phyloP scores from a whole-genome alignment of 2,329 filamentous ascomycete genomes.

The Achaetomium macrosporum region DNA sequence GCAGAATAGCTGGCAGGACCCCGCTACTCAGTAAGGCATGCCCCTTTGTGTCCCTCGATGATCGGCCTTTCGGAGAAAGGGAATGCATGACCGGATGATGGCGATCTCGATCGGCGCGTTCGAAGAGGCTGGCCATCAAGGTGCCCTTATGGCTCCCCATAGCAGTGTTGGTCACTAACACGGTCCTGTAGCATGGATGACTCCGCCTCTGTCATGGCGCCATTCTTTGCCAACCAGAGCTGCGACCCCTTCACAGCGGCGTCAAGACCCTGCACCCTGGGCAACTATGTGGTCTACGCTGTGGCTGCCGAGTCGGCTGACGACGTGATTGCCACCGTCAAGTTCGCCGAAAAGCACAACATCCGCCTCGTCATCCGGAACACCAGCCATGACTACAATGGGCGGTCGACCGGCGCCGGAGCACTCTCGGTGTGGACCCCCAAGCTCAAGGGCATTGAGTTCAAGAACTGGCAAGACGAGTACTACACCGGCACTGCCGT shows the following conservation, averaged over 20 bases:
- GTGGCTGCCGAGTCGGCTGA: slow-evolving; percentile 30
- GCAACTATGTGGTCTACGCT: slow-evolving; percentile 40
- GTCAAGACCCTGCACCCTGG: slow-evolving; percentile 37
- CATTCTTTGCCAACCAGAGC: slow-evolving; percentile 36
- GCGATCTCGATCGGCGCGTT: no score
- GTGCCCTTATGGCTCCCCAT: background rate
- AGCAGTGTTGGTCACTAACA: slow-evolving; percentile 9
- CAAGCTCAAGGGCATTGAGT: slow-evolving; percentile 30
- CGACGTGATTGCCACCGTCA: slow-evolving; percentile 35
- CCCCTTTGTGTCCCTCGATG: background rate
- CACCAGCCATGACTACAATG: slow-evolving; percentile 46
- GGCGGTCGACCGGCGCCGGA: slow-evolving; percentile 32
- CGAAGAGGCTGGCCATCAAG: no score
- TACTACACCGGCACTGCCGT: slow-evolving; percentile 43
- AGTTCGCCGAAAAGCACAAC: slow-evolving; percentile 41
- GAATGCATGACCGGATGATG: no score
- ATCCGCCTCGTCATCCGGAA: slow-evolving; percentile 47
- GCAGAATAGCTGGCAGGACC: slow-evolving; percentile 37
- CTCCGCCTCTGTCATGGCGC: slow-evolving; percentile 32
- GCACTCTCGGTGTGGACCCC: slow-evolving; percentile 36
- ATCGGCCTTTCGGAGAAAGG: no score
- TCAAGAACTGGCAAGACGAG: slow-evolving; percentile 27
- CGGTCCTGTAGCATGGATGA: slow-evolving; percentile 23
- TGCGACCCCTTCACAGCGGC: slow-evolving; percentile 33
- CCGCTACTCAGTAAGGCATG: slow-evolving; percentile 40